phyloP scores from a whole-genome alignment of 345 rosid species.

The Draba incana region DNA sequence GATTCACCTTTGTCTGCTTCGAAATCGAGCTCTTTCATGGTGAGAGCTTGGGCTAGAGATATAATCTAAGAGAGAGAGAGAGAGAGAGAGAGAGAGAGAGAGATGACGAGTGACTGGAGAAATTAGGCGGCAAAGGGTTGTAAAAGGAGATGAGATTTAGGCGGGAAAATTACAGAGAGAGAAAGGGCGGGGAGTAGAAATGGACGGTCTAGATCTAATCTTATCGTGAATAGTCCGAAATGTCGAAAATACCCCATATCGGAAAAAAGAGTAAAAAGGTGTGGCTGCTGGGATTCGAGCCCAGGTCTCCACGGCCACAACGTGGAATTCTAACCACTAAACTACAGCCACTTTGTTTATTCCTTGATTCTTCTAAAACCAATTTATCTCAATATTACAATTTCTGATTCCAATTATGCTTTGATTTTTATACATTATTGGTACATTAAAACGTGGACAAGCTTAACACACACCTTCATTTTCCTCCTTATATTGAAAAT shows the following conservation, averaged over 20 bases:
- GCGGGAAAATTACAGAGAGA: slow-evolving; percentile 50
- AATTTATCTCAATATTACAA: neutral
- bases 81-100: slow-evolving; percentile 40
- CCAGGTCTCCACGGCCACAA: slow-evolving; percentile 93
- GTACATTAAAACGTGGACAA: neutral
- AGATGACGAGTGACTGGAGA: slow-evolving; percentile 27
- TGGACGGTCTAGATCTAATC: slow-evolving; percentile 29
- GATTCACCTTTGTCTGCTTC: slow-evolving; percentile 64
- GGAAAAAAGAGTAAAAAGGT: neutral
- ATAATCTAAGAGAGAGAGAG: slow-evolving; percentile 9
- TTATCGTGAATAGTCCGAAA: neutral
- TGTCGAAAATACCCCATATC: slow-evolving; percentile 6
- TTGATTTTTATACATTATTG: neutral
- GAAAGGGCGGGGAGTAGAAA: neutral
- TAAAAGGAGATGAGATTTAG: slow-evolving; percentile 38
- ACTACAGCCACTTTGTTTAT: slow-evolving; percentile 57
- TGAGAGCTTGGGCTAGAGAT: slow-evolving; percentile 22
- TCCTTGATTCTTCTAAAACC: fast-evolving
- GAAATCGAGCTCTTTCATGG: slow-evolving; percentile 68
- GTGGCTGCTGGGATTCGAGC: slow-evolving; percentile 95
- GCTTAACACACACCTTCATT: neutral
- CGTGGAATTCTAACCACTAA: slow-evolving; percentile 84
- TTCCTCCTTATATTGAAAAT: too few species aligned
- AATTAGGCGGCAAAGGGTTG: slow-evolving; percentile 33
- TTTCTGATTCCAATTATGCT: neutral